Conservation (phyloP, 441 rosid species). For the Populus tomentosa region DNA sequence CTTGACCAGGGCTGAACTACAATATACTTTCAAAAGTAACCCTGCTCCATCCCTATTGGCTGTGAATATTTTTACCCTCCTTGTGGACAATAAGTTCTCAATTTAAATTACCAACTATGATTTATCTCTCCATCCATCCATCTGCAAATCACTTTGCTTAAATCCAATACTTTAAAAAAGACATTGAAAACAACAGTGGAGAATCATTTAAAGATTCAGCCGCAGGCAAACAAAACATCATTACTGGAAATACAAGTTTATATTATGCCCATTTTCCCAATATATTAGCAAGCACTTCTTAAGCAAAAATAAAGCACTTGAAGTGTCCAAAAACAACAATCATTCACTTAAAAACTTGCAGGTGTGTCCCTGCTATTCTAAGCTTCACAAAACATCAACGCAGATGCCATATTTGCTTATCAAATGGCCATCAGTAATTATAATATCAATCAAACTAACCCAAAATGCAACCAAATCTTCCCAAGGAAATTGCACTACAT, state of each 20-base stretch:
- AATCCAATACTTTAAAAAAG: neutral
- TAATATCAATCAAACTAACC: neutral
- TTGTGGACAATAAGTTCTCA: neutral
- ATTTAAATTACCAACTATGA: neutral
- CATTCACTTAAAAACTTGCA: neutral
- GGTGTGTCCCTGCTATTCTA: neutral
- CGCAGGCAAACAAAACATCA: neutral
- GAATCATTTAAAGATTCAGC: constrained; percentile 1
- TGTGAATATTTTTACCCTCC: neutral
- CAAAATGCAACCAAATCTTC: neutral
- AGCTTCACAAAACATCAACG: neutral
- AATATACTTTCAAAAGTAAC: too few relatives aligned
- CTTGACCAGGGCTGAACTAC: neutral
- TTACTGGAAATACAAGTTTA: neutral
- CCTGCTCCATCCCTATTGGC: neutral
- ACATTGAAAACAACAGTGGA: neutral
- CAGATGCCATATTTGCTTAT: neutral
- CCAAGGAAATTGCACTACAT: neutral
- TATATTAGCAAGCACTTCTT: neutral
- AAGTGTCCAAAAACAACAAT: neutral
- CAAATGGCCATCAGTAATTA: neutral
- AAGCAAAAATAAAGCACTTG: neutral
- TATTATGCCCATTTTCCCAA: neutral
- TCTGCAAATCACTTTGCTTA: neutral
- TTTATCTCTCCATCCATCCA: neutral